These are phyloP conservation scores for Cryptococcus hybrid DNA, from an alignment of 1,284 basidiomycete species.

Conservation along the genomic window DNA sequence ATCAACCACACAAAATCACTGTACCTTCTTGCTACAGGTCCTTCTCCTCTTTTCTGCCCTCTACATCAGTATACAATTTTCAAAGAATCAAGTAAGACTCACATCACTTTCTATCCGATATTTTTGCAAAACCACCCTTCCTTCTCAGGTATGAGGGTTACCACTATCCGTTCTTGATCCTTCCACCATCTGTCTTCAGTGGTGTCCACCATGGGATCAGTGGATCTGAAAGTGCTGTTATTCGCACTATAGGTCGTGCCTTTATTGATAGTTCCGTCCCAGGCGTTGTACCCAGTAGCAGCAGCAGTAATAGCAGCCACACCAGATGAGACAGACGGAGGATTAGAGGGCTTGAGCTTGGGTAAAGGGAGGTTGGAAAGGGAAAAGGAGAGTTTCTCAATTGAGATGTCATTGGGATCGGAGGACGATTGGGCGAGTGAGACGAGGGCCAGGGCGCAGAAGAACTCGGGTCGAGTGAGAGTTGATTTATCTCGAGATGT, in stretches of 20 bases:
- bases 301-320: too few species aligned
- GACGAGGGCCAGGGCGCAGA: slow-evolving; percentile 78
- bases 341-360: slow-evolving; percentile 48
- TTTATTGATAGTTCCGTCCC: too few species aligned
- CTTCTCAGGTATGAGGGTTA: slow-evolving; percentile 64
- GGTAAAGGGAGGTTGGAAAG: slow-evolving; percentile 62
- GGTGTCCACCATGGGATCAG: slow-evolving; percentile 22
- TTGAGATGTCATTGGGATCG: slow-evolving; percentile 51
- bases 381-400: slow-evolving; percentile 62
- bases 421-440: slow-evolving; percentile 62
- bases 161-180: slow-evolving; percentile 63
- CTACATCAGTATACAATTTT: neutral
- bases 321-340: too few species aligned
- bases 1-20: slow-evolving; percentile 88
- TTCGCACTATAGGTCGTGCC: slow-evolving; percentile 3
- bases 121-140: slow-evolving; percentile 81
- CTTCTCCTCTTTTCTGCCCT: slow-evolving; percentile 31
- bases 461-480: slow-evolving; percentile 81
- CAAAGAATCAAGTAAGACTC: slow-evolving; percentile 40
- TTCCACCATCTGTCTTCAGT: slow-evolving; percentile 69
- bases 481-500: slow-evolving; percentile 33
- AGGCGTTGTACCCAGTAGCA: too few species aligned
- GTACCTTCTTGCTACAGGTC: slow-evolving; percentile 57
- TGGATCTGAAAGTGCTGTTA: slow-evolving; percentile 5
- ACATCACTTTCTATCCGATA: slow-evolving; percentile 80